Conservation (phyloP, 2,329 filamentous ascomycete species). For the Alternaria tenuissima region DNA sequence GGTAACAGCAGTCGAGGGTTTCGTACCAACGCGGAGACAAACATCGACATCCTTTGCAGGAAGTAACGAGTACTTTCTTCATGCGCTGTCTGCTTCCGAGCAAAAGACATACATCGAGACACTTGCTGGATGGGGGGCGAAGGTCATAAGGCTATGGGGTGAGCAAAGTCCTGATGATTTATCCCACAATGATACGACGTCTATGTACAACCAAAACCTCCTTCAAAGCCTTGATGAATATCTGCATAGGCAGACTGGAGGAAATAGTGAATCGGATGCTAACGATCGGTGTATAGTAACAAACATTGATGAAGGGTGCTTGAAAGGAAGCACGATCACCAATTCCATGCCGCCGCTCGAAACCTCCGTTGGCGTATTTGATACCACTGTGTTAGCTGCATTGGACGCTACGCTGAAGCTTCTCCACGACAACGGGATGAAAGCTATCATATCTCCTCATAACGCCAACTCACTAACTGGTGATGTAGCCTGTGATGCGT, state of each 20-base stretch:
- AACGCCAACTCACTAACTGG: not conserved
- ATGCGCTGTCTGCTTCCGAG: not conserved
- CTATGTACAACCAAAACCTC: not conserved
- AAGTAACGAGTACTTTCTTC: constrained; percentile 1
- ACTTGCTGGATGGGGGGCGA: not conserved
- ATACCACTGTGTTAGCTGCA: not conserved
- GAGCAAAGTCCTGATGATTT: not conserved
- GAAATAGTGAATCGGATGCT: not conserved
- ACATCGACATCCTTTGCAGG: not conserved
- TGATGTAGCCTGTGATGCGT: not conserved
- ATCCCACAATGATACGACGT: not conserved
- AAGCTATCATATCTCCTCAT: not conserved
- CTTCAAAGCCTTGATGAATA: not conserved
- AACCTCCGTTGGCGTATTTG: not conserved
- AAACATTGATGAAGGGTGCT: not conserved
- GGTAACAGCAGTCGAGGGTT: not conserved
- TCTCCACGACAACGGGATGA: not conserved
- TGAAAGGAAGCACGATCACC: not conserved
- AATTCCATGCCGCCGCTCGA: not conserved
- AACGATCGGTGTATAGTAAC: not conserved
- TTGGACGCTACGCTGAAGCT: not conserved
- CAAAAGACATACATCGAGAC: not conserved
- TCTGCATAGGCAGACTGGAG: not conserved
- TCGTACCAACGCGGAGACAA: constrained; percentile 1
- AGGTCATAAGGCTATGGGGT: constrained; percentile 1